Base-by-base conservation (phyloP, 2,329 filamentous ascomycete genomes). In the Venturia pyrina region DNA sequence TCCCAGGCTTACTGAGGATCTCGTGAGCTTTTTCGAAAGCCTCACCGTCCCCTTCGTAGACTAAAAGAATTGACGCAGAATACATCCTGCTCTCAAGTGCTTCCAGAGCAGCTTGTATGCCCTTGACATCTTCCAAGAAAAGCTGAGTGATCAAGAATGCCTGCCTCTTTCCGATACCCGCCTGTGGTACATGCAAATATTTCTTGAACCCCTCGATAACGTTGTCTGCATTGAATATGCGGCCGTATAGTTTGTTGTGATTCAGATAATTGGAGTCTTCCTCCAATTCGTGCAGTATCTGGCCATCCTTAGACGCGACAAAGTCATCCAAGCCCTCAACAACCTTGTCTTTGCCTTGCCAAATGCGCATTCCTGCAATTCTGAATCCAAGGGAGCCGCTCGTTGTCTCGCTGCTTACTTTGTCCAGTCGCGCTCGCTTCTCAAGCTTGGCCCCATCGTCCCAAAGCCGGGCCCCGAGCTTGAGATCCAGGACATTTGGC, bases 401-500 rank as follows among this genome's bases (percentile, higher is more conserved):
- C 1, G 86, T 89, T 2, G 85, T 87, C 69, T 82, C 79, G 19
- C 79, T 76, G 5, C 83, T 79, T 21, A 88, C 83, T 48, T 82
- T 80, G 71, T 88, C 86, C 32, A 89, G 75, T 63, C 83, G 80
- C 32, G 76, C 80, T 19, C 85, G 78, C 74, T 89, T 89, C 40
- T 82, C 80, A 0, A 79, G 76, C 32, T 81, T 80, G 3, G 87
- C 84, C 68, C 81, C 80, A 46, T 96, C 90, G 17, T 90, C 93
- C 89, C 92, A 98, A 6, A 99, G 79, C 41, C 90, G 85, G 62
- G 87, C 83, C 56, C 95, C 95, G 24, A 99, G 85, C 79, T 99
- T 99, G 69, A 96, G 85, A 73, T 99, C 95, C 66, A 99, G 80
- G 8, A 99, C 91, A 71, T 96, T 98, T 7, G 95, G 91, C 67